Conservation (phyloP, 2,329 filamentous ascomycete species). For the Diaporthe vaccinii region DNA sequence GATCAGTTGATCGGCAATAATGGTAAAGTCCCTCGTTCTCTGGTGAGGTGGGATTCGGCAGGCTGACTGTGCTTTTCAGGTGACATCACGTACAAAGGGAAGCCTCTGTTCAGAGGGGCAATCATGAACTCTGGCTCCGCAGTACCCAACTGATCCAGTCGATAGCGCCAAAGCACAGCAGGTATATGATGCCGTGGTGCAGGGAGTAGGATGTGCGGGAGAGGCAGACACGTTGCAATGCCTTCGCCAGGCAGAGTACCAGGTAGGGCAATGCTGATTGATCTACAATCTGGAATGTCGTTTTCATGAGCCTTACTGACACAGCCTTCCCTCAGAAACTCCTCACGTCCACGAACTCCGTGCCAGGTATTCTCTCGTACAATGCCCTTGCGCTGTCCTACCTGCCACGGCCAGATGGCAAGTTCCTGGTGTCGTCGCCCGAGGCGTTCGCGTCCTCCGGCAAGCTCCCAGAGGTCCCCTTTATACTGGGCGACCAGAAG, state of each 20-base stretch:
- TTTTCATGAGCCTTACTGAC: not conserved
- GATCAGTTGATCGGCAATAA: slow-evolving; percentile 82
- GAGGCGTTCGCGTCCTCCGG: slow-evolving; percentile 68
- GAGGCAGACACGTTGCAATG: slow-evolving; percentile 72
- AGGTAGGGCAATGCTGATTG: slow-evolving; percentile 42
- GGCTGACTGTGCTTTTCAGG: slow-evolving; percentile 54
- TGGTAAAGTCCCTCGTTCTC: not conserved
- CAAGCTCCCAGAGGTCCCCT: slow-evolving; percentile 62
- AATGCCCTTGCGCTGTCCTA: slow-evolving; percentile 79
- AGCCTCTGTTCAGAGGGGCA: slow-evolving; percentile 79
- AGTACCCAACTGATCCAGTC: slow-evolving; percentile 72
- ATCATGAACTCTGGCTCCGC: slow-evolving; percentile 84
- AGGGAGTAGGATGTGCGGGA: slow-evolving; percentile 71
- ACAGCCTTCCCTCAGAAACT: slow-evolving; percentile 54
- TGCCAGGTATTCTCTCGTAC: slow-evolving; percentile 77
- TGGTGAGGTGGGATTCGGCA: not conserved
- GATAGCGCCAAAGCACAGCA: slow-evolving; percentile 76
- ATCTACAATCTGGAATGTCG: not conserved
- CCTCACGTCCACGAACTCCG: slow-evolving; percentile 76
- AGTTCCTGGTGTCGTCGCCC: slow-evolving; percentile 71
- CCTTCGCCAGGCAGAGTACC: slow-evolving; percentile 72
- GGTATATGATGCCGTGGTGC: slow-evolving; percentile 73
- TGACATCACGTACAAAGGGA: slow-evolving; percentile 80
- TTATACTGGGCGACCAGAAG: slow-evolving; percentile 79
- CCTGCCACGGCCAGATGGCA: slow-evolving; percentile 80